Conservation (phyloP, 176 grass and related monocot genomes). For the Aegilops sharonensis region DNA sequence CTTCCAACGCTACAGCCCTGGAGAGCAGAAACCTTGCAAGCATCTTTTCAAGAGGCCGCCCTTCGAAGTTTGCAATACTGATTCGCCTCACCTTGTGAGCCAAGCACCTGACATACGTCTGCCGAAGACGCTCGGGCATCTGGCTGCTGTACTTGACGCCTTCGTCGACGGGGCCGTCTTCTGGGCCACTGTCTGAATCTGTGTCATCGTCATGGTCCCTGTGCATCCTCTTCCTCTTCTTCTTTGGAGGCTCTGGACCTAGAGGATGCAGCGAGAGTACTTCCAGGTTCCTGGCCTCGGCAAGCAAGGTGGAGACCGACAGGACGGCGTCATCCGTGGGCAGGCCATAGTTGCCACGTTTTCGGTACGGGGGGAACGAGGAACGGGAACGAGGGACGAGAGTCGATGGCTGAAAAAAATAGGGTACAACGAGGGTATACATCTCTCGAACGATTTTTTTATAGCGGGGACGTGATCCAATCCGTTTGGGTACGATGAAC, state of each 20-base stretch:
- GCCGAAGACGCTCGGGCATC: background rate
- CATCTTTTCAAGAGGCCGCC: background rate
- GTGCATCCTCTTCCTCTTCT: background rate
- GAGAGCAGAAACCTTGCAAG: conserved; percentile 9
- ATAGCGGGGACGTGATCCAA: too few species aligned
- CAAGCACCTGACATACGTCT: background rate
- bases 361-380: too few species aligned
- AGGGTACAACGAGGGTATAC: too few species aligned
- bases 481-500: too few species aligned
- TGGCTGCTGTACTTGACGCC: background rate
- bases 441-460: too few species aligned
- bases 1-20: background rate
- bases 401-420: too few species aligned
- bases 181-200: background rate
- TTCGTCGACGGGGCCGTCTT: background rate
- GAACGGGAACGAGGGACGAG: too few species aligned
- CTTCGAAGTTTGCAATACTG: background rate
- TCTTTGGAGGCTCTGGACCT: background rate
- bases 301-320: background rate
- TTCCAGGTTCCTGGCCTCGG: background rate
- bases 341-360: too few species aligned
- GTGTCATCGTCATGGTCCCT: background rate
- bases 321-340: background rate
- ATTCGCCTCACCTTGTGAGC: background rate
- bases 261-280: background rate